phyloP scores from a whole-genome alignment of 805 yeast species.

The Ogataea siamensis region DNA sequence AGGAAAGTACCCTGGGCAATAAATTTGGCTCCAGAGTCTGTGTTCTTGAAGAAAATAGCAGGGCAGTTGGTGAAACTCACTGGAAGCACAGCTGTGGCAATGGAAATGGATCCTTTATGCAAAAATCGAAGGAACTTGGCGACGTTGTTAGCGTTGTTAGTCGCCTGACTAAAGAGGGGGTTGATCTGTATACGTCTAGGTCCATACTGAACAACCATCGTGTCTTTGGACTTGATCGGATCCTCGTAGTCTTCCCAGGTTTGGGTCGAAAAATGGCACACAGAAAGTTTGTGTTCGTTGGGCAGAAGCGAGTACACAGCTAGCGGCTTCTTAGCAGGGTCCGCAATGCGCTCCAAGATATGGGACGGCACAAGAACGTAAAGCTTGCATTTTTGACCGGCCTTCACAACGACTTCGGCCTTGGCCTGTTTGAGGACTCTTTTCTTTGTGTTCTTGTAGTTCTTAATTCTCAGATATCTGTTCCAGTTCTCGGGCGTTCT shows the following conservation, averaged over 20 bases:
- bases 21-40: slow-evolving; percentile 53
- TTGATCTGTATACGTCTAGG: slow-evolving; percentile 80
- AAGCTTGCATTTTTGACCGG: slow-evolving; percentile 66
- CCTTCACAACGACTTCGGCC: slow-evolving; percentile 44
- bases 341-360: slow-evolving; percentile 43
- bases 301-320: slow-evolving; percentile 71
- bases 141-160: slow-evolving; percentile 78
- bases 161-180: slow-evolving; percentile 80
- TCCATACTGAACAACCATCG: slow-evolving; percentile 86
- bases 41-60: slow-evolving; percentile 71
- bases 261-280: slow-evolving; percentile 75
- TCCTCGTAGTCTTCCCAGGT: slow-evolving; percentile 88
- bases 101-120: slow-evolving; percentile 69
- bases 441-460: slow-evolving; percentile 74
- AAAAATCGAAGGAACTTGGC: slow-evolving; percentile 82
- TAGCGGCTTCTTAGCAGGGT: slow-evolving; percentile 49
- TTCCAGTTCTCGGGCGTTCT: slow-evolving; percentile 74
- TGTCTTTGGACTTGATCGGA: slow-evolving; percentile 82
- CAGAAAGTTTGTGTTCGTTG: slow-evolving; percentile 84
- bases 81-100: slow-evolving; percentile 89
- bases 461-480: slow-evolving; percentile 68
- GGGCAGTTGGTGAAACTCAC: slow-evolving; percentile 82
- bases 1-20: slow-evolving; percentile 89
- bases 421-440: slow-evolving; percentile 60
- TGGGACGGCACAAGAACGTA: slow-evolving; percentile 55